These are phyloP conservation scores for Barbarea vulgaris DNA, from an alignment of 345 rosid species.

Conservation along the genomic window DNA sequence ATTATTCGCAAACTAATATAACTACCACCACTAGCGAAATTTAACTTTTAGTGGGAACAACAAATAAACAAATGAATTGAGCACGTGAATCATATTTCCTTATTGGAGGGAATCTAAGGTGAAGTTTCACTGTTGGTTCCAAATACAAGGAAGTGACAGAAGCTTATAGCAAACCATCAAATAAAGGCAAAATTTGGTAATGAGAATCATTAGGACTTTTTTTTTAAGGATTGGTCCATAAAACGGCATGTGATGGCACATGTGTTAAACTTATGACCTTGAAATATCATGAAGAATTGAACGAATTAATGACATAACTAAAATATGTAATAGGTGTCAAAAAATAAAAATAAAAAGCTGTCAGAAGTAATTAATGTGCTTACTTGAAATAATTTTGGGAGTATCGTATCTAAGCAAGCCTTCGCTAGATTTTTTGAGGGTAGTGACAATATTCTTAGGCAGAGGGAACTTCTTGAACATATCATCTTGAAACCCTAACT, in stretches of 20 bases:
- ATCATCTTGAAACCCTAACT: conserved; percentile 76
- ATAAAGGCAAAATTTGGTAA: neutral
- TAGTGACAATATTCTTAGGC: conserved; percentile 58
- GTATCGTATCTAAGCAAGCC: conserved; percentile 82
- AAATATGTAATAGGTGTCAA: neutral
- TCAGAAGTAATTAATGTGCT: conserved; percentile 37
- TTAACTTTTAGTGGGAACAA: conserved; percentile 8
- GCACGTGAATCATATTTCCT: conserved; percentile 38
- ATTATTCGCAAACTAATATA: conserved; percentile 18
- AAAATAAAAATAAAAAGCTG: neutral
- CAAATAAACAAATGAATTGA: conserved; percentile 14
- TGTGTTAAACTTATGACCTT: conserved; percentile 2
- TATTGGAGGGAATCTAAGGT: neutral
- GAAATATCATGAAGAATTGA: neutral
- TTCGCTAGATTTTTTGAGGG: conserved; percentile 68
- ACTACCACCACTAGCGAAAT: conserved; percentile 14
- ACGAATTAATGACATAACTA: neutral
- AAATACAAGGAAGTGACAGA: neutral
- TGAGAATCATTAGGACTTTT: neutral
- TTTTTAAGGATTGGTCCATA: neutral
- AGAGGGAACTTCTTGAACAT: conserved; percentile 69
- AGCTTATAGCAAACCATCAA: conserved; percentile 4
- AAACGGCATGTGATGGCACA: conserved; percentile 17
- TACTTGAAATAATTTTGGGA: conserved; percentile 87
- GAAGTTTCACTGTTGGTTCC: conserved; percentile 30